Evolutionary conservation across 305 asterid species (phyloP), one percentile per base, ranked within the genome.

Genomic region (Fraxinus platypoda): DNA sequence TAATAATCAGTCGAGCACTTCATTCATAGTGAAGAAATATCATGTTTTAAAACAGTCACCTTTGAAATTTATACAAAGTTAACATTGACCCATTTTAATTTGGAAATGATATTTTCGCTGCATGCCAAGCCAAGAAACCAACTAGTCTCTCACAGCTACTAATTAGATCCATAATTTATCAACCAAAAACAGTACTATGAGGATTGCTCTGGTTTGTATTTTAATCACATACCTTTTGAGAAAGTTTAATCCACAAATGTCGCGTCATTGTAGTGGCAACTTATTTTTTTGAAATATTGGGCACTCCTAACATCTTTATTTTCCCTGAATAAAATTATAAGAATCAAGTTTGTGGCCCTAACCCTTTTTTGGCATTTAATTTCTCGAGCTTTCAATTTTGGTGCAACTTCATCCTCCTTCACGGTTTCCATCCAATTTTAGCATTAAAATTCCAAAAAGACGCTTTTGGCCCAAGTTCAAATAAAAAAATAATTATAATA

Each of bases 1-100:
- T 17, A 71, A 71, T 64, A 64, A 64, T 72, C 43, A 54, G 43
- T 17, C 34, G 76, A 76, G 70, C 73, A 57, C 49, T 72, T 66
- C 26, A 78, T 28, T 52, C 72, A 19, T 12, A 34, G 15, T 31
- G 26, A 52, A 59, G 8, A 54, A 38, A 19, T 43, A 23, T n/a
- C 46, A 4, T 23, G 21, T 73, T n/a, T 70, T 4, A 75, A 49
- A 71, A 80, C 34, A 41, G 21, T 49, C 74, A 84, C 64, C 33
- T 77, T 26, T 7, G 17, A 74, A 68, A 31, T 12, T 70, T 72
- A 71, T 33, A 52, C 66, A 2, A 59, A 78, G 74, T 28, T 68
- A 49, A 74, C 76, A 2, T 28, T 9, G 41, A 73, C 46, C 80
- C 76, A 71, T 57, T 62, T 25, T 30, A 33, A 72, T 78, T 12